Conservation (phyloP, 2,329 filamentous ascomycete species). For the Talaromyces marneffei region DNA sequence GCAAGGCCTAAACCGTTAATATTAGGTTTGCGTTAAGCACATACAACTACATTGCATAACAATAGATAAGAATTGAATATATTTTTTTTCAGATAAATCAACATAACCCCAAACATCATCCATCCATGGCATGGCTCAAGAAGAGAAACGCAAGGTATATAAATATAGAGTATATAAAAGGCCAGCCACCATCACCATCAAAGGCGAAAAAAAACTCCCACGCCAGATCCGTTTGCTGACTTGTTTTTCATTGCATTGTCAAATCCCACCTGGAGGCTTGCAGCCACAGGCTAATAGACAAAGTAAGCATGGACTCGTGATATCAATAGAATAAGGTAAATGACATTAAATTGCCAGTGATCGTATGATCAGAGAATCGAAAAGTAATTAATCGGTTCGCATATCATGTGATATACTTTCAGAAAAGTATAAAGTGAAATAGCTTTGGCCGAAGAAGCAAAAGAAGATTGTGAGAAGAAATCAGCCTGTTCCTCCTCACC, state of each 20-base stretch:
- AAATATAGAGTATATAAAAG: conserved; percentile 9
- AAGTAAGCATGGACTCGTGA: conserved; percentile 30
- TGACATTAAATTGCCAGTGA: background rate
- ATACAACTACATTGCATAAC: background rate
- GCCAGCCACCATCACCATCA: conserved; percentile 13
- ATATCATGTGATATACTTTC: conserved; percentile 15
- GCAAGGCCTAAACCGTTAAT: background rate
- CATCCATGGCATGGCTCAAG: conserved; percentile 11
- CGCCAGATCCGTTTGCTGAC: conserved; percentile 9
- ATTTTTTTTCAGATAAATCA: background rate
- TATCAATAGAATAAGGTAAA: conserved; percentile 20
- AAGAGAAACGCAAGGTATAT: background rate
- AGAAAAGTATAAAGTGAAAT: background rate
- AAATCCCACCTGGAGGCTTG: background rate
- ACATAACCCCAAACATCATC: conserved; percentile 6
- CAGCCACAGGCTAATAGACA: conserved; percentile 19
- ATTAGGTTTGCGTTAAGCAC: background rate
- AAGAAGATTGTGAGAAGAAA: background rate
- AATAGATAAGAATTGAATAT: background rate
- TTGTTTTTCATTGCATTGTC: conserved; percentile 10
- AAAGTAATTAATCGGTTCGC: conserved; percentile 14
- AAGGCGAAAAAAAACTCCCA: conserved; percentile 10
- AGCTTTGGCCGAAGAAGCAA: conserved; percentile 1
- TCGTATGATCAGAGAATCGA: conserved; percentile 15
- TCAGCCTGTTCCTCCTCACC: background rate